phyloP scores from a whole-genome alignment of 2,329 filamentous ascomycete genomes.

The Dryadomyces quercus-mongolicae region DNA sequence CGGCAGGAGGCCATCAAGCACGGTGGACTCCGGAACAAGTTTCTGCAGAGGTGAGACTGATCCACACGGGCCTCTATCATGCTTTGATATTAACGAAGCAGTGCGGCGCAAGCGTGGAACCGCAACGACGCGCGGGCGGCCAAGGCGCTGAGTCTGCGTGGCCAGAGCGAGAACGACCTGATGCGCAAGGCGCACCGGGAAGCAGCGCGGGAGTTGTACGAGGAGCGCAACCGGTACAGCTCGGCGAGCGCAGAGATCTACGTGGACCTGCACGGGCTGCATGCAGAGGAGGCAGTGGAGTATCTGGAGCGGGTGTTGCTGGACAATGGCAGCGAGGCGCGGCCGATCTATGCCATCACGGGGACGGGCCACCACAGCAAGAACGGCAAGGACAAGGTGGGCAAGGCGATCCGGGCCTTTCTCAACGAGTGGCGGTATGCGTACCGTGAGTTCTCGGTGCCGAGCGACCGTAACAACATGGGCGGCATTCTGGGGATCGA shows the following conservation, averaged over 20 bases:
- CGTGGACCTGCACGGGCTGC: slow-evolving; percentile 94
- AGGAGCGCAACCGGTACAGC: slow-evolving; percentile 75
- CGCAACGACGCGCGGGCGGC: slow-evolving; percentile 92
- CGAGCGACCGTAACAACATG: slow-evolving; percentile 74
- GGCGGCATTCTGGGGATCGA: slow-evolving; percentile 66
- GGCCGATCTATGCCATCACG: slow-evolving; percentile 87
- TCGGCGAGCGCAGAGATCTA: slow-evolving; percentile 56
- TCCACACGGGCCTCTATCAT: too few species aligned
- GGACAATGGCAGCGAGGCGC: slow-evolving; percentile 61
- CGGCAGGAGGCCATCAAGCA: slow-evolving; percentile 95
- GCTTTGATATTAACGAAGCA: slow-evolving; percentile 24
- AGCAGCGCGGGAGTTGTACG: slow-evolving; percentile 82
- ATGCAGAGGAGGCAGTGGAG: slow-evolving; percentile 91
- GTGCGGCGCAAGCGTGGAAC: slow-evolving; percentile 96
- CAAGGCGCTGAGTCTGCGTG: slow-evolving; percentile 85
- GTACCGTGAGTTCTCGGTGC: slow-evolving; percentile 91
- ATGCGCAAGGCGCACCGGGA: slow-evolving; percentile 97
- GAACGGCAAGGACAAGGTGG: slow-evolving; percentile 97
- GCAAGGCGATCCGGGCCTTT: slow-evolving; percentile 82
- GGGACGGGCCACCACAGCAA: slow-evolving; percentile 96
- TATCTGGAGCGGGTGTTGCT: slow-evolving; percentile 82
- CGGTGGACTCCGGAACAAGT: slow-evolving; percentile 91
- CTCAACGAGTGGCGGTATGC: slow-evolving; percentile 93
- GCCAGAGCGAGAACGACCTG: slow-evolving; percentile 90
- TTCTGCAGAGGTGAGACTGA: slow-evolving; percentile 64